Evolutionary conservation across 179 eudicot genomes (phyloP).

Genomic region (Camellia oleifera): DNA sequence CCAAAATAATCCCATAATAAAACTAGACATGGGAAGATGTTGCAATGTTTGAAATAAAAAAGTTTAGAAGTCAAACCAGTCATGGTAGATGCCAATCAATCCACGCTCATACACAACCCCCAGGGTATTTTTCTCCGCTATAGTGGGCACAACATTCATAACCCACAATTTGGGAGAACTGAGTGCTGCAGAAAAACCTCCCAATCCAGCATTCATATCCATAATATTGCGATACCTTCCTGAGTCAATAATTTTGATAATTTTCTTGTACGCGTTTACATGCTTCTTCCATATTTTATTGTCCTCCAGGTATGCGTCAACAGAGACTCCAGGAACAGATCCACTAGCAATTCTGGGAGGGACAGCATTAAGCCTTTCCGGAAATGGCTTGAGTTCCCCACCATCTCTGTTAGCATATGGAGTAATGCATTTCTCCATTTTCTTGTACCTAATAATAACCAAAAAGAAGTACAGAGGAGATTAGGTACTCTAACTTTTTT

Average conservation of each 20-base stretch:
- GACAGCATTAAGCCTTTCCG: constrained; percentile 68
- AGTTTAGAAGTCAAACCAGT: constrained; percentile 49
- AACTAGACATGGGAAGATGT: not conserved
- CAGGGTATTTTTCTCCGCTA: constrained; percentile 61
- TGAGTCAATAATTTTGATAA: constrained; percentile 59
- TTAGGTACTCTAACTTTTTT: not conserved
- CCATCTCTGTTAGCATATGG: constrained; percentile 38
- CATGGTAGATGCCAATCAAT: constrained; percentile 79
- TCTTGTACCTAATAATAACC: constrained; percentile 59
- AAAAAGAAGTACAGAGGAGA: constrained; percentile 2
- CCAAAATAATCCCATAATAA: not conserved
- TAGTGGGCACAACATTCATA: constrained; percentile 82
- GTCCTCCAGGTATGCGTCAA: constrained; percentile 54
- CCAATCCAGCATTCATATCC: constrained; percentile 92
- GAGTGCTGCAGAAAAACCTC: constrained; percentile 79
- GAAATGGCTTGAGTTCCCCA: constrained; percentile 59
- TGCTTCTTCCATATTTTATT: constrained; percentile 68
- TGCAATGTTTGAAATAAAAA: not conserved
- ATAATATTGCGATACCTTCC: constrained; percentile 88
- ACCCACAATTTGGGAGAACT: constrained; percentile 78
- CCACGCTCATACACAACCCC: constrained; percentile 76
- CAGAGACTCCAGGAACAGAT: constrained; percentile 58
- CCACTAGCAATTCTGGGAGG: constrained; percentile 69
- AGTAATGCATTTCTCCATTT: constrained; percentile 80
- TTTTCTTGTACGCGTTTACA: constrained; percentile 55